Base-by-base conservation (phyloP, 441 rosid genomes). In the Hura crepitans region DNA sequence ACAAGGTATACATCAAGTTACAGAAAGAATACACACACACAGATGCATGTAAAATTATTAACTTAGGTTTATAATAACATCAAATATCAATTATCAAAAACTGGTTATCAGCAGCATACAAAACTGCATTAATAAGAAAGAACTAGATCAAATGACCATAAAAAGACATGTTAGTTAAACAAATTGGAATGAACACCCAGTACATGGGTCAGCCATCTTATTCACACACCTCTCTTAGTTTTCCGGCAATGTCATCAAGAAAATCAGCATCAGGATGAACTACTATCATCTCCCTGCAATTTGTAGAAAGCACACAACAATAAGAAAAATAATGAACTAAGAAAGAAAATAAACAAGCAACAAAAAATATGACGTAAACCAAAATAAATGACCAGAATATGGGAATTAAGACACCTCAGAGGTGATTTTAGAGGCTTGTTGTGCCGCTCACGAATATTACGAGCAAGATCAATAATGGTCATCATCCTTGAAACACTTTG, bases 371-470 rank as follows among this genome's bases (percentile, higher is more conserved):
- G 65, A 1, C 53, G 64, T 14, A 66, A 51, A 2, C 56, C 25
- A 27, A 49, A 14, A 54, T 22, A 60, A 65, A 65, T 35, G 7
- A 45, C 13, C 15, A 69, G 62, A 8, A 55, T 25, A 54, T 62
- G 18, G 47, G 30, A 35, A 62, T 61, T 47, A 33, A 74, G 42
- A 49, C 3, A 93, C 99, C 92, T 91, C 45, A 93, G 82, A 49
- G 99, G 99, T 53, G 92, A 89, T 86, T 93, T 96, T 71, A 96
- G 86, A 74, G 99, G 97, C 68, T 89, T 83, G 81, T 82, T 87
- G 82, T 96, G 92, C 55, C 95, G 91, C 73, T 96, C 98, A 66
- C 99, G 97, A 75, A 91, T 91, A 80, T 93, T 96, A 49, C 99
- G 92, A 4, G 94, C 98, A 80, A 89, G 92, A 81, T 96, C 99